Percentiles rank a stretch among this genome's conserved stretches.
These are phyloP conservation scores for Eucalyptus camaldulensis DNA, from an alignment of 345 rosid genomes.

Conservation along the genomic window DNA sequence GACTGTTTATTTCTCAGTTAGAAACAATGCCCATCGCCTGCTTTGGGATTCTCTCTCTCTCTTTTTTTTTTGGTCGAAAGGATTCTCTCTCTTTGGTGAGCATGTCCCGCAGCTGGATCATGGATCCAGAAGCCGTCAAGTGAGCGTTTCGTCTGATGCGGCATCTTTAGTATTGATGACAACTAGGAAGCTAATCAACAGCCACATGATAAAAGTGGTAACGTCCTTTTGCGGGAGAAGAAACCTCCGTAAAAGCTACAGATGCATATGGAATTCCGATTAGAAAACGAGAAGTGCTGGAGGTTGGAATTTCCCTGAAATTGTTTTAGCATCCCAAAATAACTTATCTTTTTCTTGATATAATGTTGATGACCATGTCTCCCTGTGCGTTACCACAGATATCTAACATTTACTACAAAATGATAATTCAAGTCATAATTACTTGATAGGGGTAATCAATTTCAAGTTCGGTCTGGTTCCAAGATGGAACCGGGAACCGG, in stretches of 20 bases:
- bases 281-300: not conserved
- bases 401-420: not conserved
- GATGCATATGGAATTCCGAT: not conserved
- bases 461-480: too few species aligned
- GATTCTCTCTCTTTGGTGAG: too few species aligned
- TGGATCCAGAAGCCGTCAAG: too few species aligned
- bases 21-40: not conserved
- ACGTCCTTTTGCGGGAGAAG: not conserved
- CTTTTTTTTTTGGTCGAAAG: too few species aligned
- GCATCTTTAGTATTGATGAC: not conserved
- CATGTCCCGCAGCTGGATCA: too few species aligned
- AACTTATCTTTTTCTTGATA: not conserved
- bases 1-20: not conserved
- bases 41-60: not conserved
- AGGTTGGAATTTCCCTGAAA: not conserved
- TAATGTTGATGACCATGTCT: not conserved
- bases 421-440: not conserved
- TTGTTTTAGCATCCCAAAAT: not conserved
- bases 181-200: not conserved
- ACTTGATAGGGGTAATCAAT: too few species aligned
- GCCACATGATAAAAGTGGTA: not conserved
- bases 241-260: not conserved
- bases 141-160: not conserved
- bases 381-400: fast-evolving
- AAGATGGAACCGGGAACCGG: too few species aligned